Percentiles rank a stretch among this genome's conserved stretches.
Conservation (phyloP, 495 filamentous ascomycete genomes). For the Podospora anserina region DNA sequence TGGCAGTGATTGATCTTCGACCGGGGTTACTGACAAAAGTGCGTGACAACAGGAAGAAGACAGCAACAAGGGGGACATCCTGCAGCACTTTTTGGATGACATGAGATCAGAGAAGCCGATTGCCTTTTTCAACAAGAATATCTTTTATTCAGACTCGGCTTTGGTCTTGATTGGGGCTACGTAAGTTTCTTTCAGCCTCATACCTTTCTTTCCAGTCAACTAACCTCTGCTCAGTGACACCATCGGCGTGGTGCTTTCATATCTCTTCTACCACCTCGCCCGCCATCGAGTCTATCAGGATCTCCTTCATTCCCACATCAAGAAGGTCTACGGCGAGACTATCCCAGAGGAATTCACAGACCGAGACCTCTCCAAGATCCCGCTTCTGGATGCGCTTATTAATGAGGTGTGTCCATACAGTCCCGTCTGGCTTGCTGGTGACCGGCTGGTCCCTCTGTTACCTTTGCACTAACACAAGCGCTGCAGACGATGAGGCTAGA, state of each 20-base stretch:
- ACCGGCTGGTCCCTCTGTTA: no score
- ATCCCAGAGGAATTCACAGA: constrained; percentile 17
- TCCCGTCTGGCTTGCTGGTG: no score
- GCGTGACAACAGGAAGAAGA: constrained; percentile 7
- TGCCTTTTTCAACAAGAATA: constrained; percentile 19
- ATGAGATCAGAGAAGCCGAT: constrained; percentile 17
- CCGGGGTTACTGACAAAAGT: neutral
- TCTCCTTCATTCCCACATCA: constrained; percentile 12
- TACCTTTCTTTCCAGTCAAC: no score
- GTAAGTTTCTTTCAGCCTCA: neutral
- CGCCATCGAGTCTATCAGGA: constrained; percentile 7
- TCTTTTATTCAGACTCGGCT: constrained; percentile 20
- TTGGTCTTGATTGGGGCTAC: constrained; percentile 22
- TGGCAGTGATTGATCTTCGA: neutral
- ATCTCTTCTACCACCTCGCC: constrained; percentile 22
- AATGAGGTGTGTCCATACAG: constrained; percentile 35
- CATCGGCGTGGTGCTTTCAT: constrained; percentile 20
- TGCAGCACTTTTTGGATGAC: constrained; percentile 23
- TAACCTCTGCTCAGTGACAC: constrained; percentile 15
- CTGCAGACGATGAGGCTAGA: constrained; percentile 48
- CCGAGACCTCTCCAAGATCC: constrained; percentile 17
- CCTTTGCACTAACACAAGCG: no score
- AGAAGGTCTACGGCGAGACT: constrained; percentile 15
- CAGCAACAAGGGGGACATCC: constrained; percentile 16
- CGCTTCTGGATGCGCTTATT: constrained; percentile 48